These are phyloP conservation scores for Arbutus unedo DNA, from an alignment of 148 eudicot genomes.

Conservation along the genomic window DNA sequence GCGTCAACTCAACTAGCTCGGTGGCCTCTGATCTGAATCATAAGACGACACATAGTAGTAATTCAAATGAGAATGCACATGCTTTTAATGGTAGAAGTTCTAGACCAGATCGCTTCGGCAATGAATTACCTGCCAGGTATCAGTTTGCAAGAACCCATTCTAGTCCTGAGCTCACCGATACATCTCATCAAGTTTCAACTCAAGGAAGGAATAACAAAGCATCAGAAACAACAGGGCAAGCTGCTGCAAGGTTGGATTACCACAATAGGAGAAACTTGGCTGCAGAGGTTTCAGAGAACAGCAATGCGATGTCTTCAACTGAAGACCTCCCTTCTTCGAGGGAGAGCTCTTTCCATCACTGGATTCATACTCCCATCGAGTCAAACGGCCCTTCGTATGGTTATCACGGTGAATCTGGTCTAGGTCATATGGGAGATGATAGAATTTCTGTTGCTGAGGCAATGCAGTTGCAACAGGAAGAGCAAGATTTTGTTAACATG, in stretches of 20 bases:
- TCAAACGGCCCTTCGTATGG: slow-evolving; percentile 24
- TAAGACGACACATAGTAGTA: slow-evolving; percentile 12
- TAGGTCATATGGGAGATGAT: slow-evolving; percentile 21
- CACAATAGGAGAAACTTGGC: slow-evolving; percentile 11
- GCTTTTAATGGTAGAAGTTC: slow-evolving; percentile 26
- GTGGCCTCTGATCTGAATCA: slow-evolving; percentile 18
- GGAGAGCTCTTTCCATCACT: slow-evolving; percentile 21
- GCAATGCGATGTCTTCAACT: slow-evolving; percentile 11
- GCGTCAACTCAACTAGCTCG: slow-evolving; percentile 12
- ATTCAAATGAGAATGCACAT: slow-evolving; percentile 24
- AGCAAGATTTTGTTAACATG: slow-evolving; percentile 34
- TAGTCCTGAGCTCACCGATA: slow-evolving; percentile 45
- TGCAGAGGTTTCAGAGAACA: slow-evolving; percentile 12
- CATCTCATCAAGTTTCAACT: slow-evolving; percentile 26
- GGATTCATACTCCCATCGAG: slow-evolving; percentile 15
- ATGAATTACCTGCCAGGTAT: slow-evolving; percentile 26
- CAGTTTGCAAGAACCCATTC: slow-evolving; percentile 53
- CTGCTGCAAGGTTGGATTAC: slow-evolving; percentile 13
- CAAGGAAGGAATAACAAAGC: slow-evolving; percentile 25
- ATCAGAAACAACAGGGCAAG: slow-evolving; percentile 25
- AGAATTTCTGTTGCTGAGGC: slow-evolving; percentile 26
- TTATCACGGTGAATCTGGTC: slow-evolving; percentile 19
- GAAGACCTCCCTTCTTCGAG: slow-evolving; percentile 21
- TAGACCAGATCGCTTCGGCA: slow-evolving; percentile 24
- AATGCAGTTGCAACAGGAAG: slow-evolving; percentile 29